These are phyloP conservation scores for Marasmius fiardii DNA, from an alignment of 1,284 basidiomycete species.

Conservation along the genomic window DNA sequence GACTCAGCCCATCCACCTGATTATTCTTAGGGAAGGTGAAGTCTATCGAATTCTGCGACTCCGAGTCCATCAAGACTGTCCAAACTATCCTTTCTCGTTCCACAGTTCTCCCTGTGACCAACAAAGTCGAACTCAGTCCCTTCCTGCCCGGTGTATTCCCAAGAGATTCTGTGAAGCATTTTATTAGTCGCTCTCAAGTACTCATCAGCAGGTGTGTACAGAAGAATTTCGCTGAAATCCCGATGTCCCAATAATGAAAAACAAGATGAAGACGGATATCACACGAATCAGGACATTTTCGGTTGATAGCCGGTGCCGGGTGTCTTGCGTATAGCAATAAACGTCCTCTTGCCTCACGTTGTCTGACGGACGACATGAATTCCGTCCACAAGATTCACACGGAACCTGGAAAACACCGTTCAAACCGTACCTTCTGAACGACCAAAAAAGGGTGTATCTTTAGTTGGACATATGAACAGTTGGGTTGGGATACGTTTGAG, in stretches of 20 bases:
- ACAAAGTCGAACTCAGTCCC: conserved; percentile 58
- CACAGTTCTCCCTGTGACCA: conserved; percentile 51
- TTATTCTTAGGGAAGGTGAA: conserved; percentile 46
- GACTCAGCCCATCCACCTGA: neutral
- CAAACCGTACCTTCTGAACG: conserved; percentile 2
- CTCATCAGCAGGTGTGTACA: conserved; percentile 8
- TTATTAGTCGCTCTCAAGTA: conserved; percentile 44
- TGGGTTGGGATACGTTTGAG: conserved; percentile 11
- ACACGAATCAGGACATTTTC: no score
- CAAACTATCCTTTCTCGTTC: conserved; percentile 34
- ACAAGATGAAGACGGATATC: conserved; percentile 3
- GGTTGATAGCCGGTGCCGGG: neutral
- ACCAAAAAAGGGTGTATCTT: neutral
- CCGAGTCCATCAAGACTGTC: conserved; percentile 55
- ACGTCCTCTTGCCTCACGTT: neutral
- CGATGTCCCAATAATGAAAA: conserved; percentile 6
- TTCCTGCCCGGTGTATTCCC: conserved; percentile 49
- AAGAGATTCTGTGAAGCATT: conserved; percentile 61
- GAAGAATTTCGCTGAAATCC: conserved; percentile 3
- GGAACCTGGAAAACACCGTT: conserved; percentile 10
- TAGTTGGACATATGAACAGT: conserved; percentile 10
- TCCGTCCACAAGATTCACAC: conserved; percentile 3
- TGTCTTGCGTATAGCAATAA: neutral
- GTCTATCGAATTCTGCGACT: conserved; percentile 68
- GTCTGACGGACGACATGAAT: neutral